Evolutionary conservation across 257 asterid species (phyloP), one percentile per base, ranked within the genome.

Genomic region (Mentha longifolia): DNA sequence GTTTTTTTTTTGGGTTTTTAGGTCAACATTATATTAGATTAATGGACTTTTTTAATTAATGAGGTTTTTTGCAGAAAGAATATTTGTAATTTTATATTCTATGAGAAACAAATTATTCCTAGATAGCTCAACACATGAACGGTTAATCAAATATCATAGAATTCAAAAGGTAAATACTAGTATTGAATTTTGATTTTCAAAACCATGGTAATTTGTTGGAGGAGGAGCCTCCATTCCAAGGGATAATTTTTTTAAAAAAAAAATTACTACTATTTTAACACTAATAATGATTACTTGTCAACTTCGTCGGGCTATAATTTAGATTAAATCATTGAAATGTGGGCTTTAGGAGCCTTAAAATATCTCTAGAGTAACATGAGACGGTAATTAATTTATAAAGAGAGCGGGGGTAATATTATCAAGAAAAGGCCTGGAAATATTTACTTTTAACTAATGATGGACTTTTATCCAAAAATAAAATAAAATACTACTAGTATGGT

Each of bases 331-430:
- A n/a, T n/a, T n/a, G n/a, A n/a, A n/a, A n/a, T n/a, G n/a, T n/a
- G n/a, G n/a, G n/a, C 4, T 17, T 17, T 17, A 45, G 67, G 83
- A 74, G 77, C 74, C 82, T 41, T n/a, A 37, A 39, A 56, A 33
- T 56, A n/a, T 75, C 25, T 72, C 15, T 37, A 22, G 25, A 22
- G 25, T 22, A 20, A 37, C n/a, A n/a, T n/a, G n/a, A n/a, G n/a
- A n/a, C n/a, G n/a, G n/a, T 67, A 31, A 60, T 10, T 67, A 72
- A 10, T 67, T 65, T 22, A 35, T 16, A 8, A 60, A n/a, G 33
- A 43, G n/a, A n/a, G 3, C 37, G 35, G n/a, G 52, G 19, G 33
- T 9, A 61, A 42, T 14, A 47, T 0, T 14, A 11, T 51, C 6
- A 45, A 0, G n/a, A 41, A 37, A 55, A 68, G n/a, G 77, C 59